Evolutionary conservation across 306 rosid species (phyloP).

Genomic region (Ormosia emarginata): DNA sequence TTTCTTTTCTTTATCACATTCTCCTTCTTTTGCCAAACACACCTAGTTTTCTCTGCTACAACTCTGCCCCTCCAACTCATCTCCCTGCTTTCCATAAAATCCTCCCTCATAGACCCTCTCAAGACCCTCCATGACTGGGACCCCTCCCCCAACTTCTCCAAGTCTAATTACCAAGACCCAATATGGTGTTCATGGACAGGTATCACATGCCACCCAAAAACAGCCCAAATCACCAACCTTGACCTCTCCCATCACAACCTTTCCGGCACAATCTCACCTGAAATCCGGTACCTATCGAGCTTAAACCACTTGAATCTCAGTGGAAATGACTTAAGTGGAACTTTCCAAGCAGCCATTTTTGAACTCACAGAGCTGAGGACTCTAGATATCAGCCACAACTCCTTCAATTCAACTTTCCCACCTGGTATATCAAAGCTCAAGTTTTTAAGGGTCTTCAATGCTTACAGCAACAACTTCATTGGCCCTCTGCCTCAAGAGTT

Average conservation of each 20-base stretch:
- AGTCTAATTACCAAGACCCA: slow-evolving; percentile 36
- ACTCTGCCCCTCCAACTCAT: slow-evolving; percentile 52
- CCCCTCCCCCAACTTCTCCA: slow-evolving; percentile 38
- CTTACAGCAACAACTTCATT: slow-evolving; percentile 80
- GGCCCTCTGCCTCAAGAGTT: slow-evolving; percentile 70
- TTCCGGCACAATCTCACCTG: slow-evolving; percentile 64
- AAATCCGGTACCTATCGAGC: slow-evolving; percentile 50
- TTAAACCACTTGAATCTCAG: slow-evolving; percentile 70
- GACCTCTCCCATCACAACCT: slow-evolving; percentile 84
- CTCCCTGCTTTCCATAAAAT: slow-evolving; percentile 64
- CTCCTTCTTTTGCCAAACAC: slow-evolving; percentile 39
- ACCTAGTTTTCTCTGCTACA: slow-evolving; percentile 37
- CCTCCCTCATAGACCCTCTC: slow-evolving; percentile 64
- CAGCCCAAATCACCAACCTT: slow-evolving; percentile 48
- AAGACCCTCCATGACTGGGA: slow-evolving; percentile 75
- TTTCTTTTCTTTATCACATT: slow-evolving; percentile 39
- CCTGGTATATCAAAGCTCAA: slow-evolving; percentile 78
- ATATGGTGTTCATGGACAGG: slow-evolving; percentile 94
- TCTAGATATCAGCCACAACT: slow-evolving; percentile 72
- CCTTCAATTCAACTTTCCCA: slow-evolving; percentile 75
- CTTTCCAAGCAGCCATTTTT: slow-evolving; percentile 58
- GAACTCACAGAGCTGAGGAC: slow-evolving; percentile 51
- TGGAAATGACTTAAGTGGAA: slow-evolving; percentile 59
- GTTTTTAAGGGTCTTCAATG: slow-evolving; percentile 63
- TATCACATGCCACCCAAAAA: slow-evolving; percentile 62